Percentiles rank a stretch among this genome's conserved stretches.
phyloP scores from a whole-genome alignment of 768 basidiomycete genomes.

The Boletus barrowsii region DNA sequence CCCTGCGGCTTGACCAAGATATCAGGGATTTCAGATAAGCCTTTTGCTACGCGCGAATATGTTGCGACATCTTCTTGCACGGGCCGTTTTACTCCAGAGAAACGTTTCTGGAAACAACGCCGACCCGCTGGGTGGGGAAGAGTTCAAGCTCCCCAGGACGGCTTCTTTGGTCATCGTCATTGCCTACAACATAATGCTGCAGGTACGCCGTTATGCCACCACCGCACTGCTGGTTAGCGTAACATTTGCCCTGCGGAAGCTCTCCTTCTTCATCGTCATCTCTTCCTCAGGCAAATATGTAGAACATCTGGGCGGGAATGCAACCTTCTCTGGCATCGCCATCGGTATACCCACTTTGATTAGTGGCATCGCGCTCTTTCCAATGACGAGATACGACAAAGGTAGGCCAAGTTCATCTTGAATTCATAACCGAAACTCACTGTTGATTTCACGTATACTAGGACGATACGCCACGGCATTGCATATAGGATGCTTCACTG shows the following conservation, averaged over 20 bases:
- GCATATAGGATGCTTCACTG: slow-evolving; percentile 49
- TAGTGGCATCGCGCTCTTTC: slow-evolving; percentile 55
- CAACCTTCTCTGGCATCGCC: slow-evolving; percentile 66
- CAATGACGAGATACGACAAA: slow-evolving; percentile 52
- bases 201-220: slow-evolving; percentile 32
- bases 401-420: slow-evolving; percentile 30
- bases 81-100: neutral
- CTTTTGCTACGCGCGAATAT: neutral
- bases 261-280: slow-evolving; percentile 68
- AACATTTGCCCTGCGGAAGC: slow-evolving; percentile 31
- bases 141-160: slow-evolving; percentile 48
- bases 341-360: slow-evolving; percentile 67
- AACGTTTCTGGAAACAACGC: slow-evolving; percentile 9
- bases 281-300: slow-evolving; percentile 66
- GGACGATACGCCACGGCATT: slow-evolving; percentile 56
- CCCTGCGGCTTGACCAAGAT: no score
- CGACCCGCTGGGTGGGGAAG: slow-evolving; percentile 21
- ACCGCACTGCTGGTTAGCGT: neutral
- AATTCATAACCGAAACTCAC: slow-evolving; percentile 44
- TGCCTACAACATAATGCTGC: slow-evolving; percentile 40
- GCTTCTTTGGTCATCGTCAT: slow-evolving; percentile 46
- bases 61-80: slow-evolving; percentile 4
- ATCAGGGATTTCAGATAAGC: no score
- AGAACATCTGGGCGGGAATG: slow-evolving; percentile 57
- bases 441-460: slow-evolving; percentile 37